A percentile compares a stretch with the other conserved stretches of the same genome.
phyloP scores from a whole-genome alignment of 768 basidiomycete genomes.

The Podaxis pistillaris region DNA sequence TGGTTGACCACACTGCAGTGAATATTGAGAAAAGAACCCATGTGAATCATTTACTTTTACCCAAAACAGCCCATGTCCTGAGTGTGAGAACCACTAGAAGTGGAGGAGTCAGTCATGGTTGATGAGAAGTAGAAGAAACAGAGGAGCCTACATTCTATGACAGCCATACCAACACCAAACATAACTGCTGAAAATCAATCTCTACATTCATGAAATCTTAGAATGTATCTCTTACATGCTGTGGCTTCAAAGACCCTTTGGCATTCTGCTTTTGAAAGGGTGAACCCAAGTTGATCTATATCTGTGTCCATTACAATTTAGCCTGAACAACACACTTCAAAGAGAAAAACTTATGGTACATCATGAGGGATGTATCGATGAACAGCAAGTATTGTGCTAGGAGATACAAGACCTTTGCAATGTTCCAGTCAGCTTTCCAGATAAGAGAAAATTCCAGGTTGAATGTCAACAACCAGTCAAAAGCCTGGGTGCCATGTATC shows the following conservation, averaged over 20 bases:
- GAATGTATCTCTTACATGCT: neutral
- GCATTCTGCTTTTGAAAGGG: neutral
- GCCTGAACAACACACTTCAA: neutral
- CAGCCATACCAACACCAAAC: neutral
- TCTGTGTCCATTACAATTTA: neutral
- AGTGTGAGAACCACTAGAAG: neutral
- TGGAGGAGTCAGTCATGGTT: neutral
- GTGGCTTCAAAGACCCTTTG: neutral
- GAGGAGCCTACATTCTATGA: neutral
- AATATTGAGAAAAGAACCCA: neutral
- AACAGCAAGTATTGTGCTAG: conserved; percentile 13
- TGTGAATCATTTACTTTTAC: neutral
- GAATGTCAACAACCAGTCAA: conserved; percentile 11
- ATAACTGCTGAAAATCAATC: neutral
- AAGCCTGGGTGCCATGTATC: neutral
- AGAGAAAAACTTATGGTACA: neutral
- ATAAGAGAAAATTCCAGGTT: conserved; percentile 7
- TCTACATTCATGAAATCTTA: neutral
- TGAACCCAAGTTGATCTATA: neutral
- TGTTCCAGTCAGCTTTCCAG: conserved; percentile 9
- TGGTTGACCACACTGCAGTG: too few relatives aligned
- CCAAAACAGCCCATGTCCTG: conserved; percentile 6
- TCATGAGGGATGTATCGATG: neutral
- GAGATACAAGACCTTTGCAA: conserved; percentile 10
- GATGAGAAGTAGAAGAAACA: neutral